Base-by-base conservation (phyloP, 2,329 filamentous ascomycete species). In the Cercospora canescens region DNA sequence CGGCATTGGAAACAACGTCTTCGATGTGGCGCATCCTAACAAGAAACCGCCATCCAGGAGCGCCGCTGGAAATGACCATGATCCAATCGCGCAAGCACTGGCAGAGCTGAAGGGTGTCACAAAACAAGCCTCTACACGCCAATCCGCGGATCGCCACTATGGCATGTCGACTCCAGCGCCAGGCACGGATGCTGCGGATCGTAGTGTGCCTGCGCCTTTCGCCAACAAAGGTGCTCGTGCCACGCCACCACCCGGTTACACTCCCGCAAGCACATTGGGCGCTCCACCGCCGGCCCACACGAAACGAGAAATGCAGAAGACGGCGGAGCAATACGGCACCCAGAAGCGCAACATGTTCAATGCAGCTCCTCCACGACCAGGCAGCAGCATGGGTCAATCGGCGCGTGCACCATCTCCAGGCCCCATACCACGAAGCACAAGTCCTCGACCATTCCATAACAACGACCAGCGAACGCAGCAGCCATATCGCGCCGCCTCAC, bases 1-100 rank as follows among this genome's bases (percentile, higher is more conserved):
- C 30, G 97, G 97, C 74, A 88, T 99, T 62, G 95, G 95, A 7
- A 93, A 96, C 73, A 99, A 99, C 73, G 93, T 99, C 11, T 97
- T 99, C 74, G 89, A 96, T 64, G 94, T 99, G 9, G 91, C 91
- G 12, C 91, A 91, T 8, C 90, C 92, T 30, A 77, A 77, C 45
- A 78, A 86, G 48, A 75, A 72, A 84, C 70, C 73, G 6, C 54
- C 67, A 2, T 65, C 70, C 26, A 72, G 72, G 56, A 72, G 77
- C 61, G 78, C 57, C 67, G 63, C 77, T 11, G 72, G 79, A 4
- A 80, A 84, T 35, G 89, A 91, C 30, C 79, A 86, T 16, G 95
- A 99, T 74, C 95, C 95, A 0, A 97, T 99, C 75, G 95, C 94
- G 3, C 87, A 92, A 72, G 96, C 95, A 26, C 84, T 99, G 7